These are phyloP conservation scores for Lactarius quietus DNA, from an alignment of 768 basidiomycete genomes.

Conservation along the genomic window DNA sequence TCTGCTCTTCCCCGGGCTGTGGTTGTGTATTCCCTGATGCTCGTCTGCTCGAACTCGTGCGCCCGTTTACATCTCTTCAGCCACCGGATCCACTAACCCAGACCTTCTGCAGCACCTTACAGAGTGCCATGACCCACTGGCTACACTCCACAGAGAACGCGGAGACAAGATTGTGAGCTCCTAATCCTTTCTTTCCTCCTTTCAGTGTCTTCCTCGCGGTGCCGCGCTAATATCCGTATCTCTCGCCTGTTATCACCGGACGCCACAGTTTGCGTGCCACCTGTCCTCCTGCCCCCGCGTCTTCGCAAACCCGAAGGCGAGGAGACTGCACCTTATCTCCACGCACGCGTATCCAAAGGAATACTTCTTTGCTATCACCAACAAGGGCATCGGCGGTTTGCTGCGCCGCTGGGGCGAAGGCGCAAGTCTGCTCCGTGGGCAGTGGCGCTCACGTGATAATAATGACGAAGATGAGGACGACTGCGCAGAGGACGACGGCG, in stretches of 20 bases:
- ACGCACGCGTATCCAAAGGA: conserved; percentile 82
- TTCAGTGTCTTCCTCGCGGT: too few species aligned
- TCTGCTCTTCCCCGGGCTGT: conserved; percentile 68
- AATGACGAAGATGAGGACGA: conserved; percentile 25
- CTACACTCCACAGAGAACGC: conserved; percentile 68
- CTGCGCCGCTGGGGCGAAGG: conserved; percentile 81
- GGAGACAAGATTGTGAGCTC: conserved; percentile 80
- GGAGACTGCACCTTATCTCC: conserved; percentile 78
- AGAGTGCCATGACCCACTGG: conserved; percentile 85
- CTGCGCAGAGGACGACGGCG: not conserved
- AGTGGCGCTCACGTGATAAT: conserved; percentile 56
- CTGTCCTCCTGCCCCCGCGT: conserved; percentile 52
- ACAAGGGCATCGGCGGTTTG: conserved; percentile 83
- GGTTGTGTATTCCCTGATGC: conserved; percentile 84
- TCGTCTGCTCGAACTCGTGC: conserved; percentile 71
- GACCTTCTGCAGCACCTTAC: conserved; percentile 59
- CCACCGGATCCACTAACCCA: conserved; percentile 7
- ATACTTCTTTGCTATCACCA: conserved; percentile 89
- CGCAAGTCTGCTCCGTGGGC: conserved; percentile 68
- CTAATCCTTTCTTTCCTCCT: not conserved
- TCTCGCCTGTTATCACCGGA: conserved; percentile 18
- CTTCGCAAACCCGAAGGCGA: conserved; percentile 69
- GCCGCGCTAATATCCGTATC: not conserved
- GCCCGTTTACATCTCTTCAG: conserved; percentile 31
- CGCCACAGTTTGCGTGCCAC: conserved; percentile 72